A percentile compares a stretch with the other conserved stretches of the same genome.
These are phyloP conservation scores for Beauveria brongniartii DNA, from an alignment of 2,329 filamentous ascomycete species.

Conservation along the genomic window DNA sequence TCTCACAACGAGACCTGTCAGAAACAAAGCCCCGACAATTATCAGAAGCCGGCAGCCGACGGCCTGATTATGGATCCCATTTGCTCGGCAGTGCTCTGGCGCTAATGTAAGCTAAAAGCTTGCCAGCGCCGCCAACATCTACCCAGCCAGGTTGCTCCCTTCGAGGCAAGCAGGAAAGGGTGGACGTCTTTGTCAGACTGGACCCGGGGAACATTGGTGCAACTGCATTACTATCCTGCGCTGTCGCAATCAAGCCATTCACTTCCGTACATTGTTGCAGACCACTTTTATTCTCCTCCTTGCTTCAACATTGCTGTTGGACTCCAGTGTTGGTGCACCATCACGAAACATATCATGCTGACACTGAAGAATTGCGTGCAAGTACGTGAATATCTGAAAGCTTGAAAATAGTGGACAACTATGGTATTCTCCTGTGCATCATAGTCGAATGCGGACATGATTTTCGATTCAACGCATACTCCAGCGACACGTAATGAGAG, in stretches of 20 bases:
- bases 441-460: too few species aligned
- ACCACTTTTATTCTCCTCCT: background rate
- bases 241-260: background rate
- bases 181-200: background rate
- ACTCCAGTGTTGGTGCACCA: background rate
- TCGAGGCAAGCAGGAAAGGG: background rate
- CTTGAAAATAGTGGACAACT: too few species aligned
- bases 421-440: background rate
- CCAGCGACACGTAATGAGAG: background rate
- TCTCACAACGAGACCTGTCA: background rate
- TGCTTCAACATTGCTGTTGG: background rate
- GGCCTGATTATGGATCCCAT: background rate
- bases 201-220: background rate
- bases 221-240: background rate
- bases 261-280: background rate
- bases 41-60: background rate
- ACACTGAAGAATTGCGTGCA: background rate
- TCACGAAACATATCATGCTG: background rate
- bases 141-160: background rate
- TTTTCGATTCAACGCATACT: background rate
- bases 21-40: background rate
- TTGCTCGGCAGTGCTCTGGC: background rate
- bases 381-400: background rate
- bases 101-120: background rate
- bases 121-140: background rate